phyloP scores from a whole-genome alignment of 495 filamentous ascomycete genomes.

The Pyronema domesticum region DNA sequence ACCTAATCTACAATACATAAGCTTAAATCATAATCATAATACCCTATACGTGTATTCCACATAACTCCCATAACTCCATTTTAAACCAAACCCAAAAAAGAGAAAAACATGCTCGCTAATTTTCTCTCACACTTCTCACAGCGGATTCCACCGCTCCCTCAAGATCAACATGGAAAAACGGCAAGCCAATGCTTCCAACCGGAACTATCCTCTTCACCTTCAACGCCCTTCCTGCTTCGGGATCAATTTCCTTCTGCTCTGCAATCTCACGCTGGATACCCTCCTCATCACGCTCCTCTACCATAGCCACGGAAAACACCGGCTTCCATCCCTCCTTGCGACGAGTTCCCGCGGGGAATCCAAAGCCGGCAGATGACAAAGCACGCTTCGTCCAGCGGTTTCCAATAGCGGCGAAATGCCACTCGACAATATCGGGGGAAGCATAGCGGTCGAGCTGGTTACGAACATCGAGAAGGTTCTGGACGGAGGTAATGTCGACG shows the following conservation, averaged over 20 bases:
- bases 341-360: constrained; percentile 49
- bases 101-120: not conserved
- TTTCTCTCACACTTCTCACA: not conserved
- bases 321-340: constrained; percentile 64
- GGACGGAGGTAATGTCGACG: constrained; percentile 83
- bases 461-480: constrained; percentile 90
- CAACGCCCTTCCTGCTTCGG: constrained; percentile 38
- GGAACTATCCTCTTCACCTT: constrained; percentile 45
- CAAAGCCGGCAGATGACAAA: constrained; percentile 81
- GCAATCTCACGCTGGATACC: constrained; percentile 26
- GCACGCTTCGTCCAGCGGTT: constrained; percentile 97
- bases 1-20: no score
- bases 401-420: constrained; percentile 89
- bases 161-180: constrained; percentile 87
- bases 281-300: constrained; percentile 40
- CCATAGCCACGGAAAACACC: constrained; percentile 88
- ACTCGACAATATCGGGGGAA: constrained; percentile 69
- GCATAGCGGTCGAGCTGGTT: constrained; percentile 90
- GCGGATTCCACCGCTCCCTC: constrained; percentile 60
- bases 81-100: no score
- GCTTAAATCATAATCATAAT: no score
- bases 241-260: constrained; percentile 19
- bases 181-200: constrained; percentile 70
- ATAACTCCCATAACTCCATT: no score
- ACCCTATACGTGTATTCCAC: no score